Base-by-base conservation (phyloP, 1,139 yeast genomes). In the Kluyveromyces marxianus region DNA sequence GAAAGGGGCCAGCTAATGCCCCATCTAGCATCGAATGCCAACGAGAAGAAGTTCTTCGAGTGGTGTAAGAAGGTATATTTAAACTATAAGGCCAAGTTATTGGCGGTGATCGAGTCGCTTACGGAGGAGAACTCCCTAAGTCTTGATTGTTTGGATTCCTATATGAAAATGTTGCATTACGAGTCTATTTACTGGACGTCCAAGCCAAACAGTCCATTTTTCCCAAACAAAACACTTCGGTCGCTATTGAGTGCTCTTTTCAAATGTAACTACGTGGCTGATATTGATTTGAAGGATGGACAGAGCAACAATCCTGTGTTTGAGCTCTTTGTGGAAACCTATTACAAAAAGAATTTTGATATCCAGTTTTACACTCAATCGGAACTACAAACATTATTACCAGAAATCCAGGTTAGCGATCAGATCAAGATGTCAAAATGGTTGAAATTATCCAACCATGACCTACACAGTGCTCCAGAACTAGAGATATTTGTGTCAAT, bases 51-150 rank as follows among this genome's bases (percentile, higher is more conserved):
- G 32, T 71, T 77, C 27, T 72, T 71, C 36, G 75, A 74, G 55
- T 87, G 96, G 95, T 65, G 87, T 35, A 69, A 70, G 46, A 75
- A 74, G 42, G 74, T 76, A 47, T 89, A 85, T 61, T 72, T 71
- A 27, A 63, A 66, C n/a, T 88, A 70, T 67, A 80, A 80, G 58
- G 54, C 56, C 2, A 59, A 62, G 31, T 52, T 85, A 25, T 61
- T 73, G 35, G 65, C 65, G n/a, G 62, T 75, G 41, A 62, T 83
- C 44, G 57, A 63, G 3, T 59, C 67, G 35, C 56, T 72, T 4
- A 53, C 61, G 2, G 45, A 54, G 27, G 69, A 67, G 44, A 66
- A 67, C 25, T 70, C 73, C 0, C 53, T 71, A 37, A 58, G 69
- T 14, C 62, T 84, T 41, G 89, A 85, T 58, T 71, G 78, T 43